phyloP scores from a whole-genome alignment of 2,329 filamentous ascomycete genomes.

The Trichoderma breve region DNA sequence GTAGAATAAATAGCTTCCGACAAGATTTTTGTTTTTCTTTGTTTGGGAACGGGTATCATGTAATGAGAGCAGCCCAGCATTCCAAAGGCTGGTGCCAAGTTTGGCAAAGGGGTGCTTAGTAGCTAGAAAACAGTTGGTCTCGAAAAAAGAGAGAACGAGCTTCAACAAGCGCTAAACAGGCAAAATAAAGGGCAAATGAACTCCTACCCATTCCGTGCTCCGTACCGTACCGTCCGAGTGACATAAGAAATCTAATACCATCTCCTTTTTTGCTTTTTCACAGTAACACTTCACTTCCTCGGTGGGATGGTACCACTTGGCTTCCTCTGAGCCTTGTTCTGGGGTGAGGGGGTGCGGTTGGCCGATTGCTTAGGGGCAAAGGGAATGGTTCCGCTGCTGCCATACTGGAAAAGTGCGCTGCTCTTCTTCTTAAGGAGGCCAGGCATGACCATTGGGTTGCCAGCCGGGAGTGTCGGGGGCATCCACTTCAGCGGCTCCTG shows the following conservation, averaged over 20 bases:
- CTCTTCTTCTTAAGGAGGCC: conserved; percentile 36
- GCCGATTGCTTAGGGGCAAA: conserved; percentile 36
- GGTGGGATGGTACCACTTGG: neutral
- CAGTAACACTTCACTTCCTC: neutral
- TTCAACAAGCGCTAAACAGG: neutral
- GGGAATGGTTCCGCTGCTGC: conserved; percentile 46
- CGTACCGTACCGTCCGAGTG: neutral
- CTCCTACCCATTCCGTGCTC: conserved; percentile 2
- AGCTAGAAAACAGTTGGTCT: conserved; percentile 21
- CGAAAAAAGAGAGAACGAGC: conserved; percentile 1
- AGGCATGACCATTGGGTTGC: conserved; percentile 33
- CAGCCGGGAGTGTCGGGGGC: conserved; percentile 42
- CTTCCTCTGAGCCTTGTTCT: conserved; percentile 6
- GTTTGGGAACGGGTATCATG: conserved; percentile 28
- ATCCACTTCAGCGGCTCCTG: conserved; percentile 50
- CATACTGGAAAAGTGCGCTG: conserved; percentile 38
- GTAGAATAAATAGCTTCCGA: conserved; percentile 12
- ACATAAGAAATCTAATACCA: conserved; percentile 1
- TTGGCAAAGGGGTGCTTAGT: neutral
- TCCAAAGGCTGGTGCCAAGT: neutral
- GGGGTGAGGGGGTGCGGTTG: neutral
- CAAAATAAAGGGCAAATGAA: neutral
- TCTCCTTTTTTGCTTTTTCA: neutral
- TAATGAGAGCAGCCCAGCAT: conserved; percentile 21
- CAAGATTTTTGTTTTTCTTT: conserved; percentile 3